phyloP scores from a whole-genome alignment of 2,329 filamentous ascomycete genomes.

The Harringtonia aguacate region DNA sequence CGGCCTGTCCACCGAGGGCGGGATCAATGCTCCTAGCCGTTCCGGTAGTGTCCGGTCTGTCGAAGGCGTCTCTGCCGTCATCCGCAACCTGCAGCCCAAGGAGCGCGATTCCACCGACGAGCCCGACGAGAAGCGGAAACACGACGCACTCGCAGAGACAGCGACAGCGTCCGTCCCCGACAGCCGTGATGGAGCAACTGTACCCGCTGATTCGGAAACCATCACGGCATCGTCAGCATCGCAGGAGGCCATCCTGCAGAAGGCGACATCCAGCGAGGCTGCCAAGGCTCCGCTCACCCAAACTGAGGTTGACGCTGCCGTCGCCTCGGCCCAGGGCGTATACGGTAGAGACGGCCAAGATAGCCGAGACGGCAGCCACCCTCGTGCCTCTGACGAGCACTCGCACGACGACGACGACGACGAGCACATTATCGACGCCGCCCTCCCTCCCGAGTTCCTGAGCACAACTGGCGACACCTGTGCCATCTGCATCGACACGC shows the following conservation, averaged over 20 bases:
- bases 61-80: conserved; percentile 45
- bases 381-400: conserved; percentile 19
- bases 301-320: not conserved
- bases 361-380: conserved; percentile 12
- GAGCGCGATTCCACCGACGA: conserved; percentile 34
- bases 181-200: too few species aligned
- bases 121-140: conserved; percentile 5
- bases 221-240: too few species aligned
- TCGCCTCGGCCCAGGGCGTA: too few species aligned
- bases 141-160: not conserved
- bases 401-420: conserved; percentile 46
- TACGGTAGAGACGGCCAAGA: too few species aligned
- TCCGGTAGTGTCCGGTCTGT: conserved; percentile 63
- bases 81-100: conserved; percentile 32
- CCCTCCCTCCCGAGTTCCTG: conserved; percentile 70
- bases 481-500: conserved; percentile 87
- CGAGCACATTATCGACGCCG: conserved; percentile 70
- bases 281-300: too few species aligned
- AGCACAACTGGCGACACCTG: conserved; percentile 82
- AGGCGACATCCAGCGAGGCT: too few species aligned
- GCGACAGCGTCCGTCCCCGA: not conserved
- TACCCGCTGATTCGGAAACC: too few species aligned
- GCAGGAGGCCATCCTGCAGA: too few species aligned
- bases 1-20: conserved; percentile 74
- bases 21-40: conserved; percentile 65